Base-by-base conservation (phyloP, 306 rosid species). In the Casuarina cunninghamiana region DNA sequence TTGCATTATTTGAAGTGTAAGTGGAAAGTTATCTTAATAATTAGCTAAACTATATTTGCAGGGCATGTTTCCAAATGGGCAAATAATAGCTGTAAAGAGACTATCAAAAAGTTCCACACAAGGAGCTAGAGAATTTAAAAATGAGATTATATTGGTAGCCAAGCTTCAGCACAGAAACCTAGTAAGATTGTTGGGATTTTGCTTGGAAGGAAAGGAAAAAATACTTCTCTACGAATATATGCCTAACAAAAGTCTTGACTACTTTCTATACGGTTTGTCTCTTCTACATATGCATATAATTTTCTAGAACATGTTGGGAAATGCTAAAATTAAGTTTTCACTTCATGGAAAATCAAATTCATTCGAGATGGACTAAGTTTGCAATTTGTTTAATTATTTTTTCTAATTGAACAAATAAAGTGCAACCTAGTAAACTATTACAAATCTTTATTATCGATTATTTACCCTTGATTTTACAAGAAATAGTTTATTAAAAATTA, bases 81-180 rank as follows among this genome's bases (percentile, higher is more conserved):
- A 42, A 73, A 10, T 68, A 48, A 73, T 82, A 12, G 82, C 82
- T 2, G 82, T 82, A 7, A 84, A 84, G 60, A 84, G 75, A 63
- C 82, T 84, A 0, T 84, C 78, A 9, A 51, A 17, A 45, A 42
- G 11, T 37, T 84, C 80, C 2, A 43, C 70, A 11, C 87, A 84
- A 37, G 87, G 80, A 16, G 57, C 71, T 0, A 7, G 4, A 26
- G 84, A 84, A 53, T 79, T 84, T 37, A 81, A 77, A 16, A 84
- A 80, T 77, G 84, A 84, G 49, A 50, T 84, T 69, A 15, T 72
- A 41, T 45, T 77, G 0, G 75, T 84, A 43, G 84, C 84, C 42
- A 74, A 80, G 21, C 82, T 84, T 74, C 84, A 80, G 41, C 84
- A 84, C 8, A 46, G 82, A 54, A 84, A 77, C 74, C 55, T 84